Base-by-base conservation (phyloP, 495 filamentous ascomycete genomes). In the Neurospora sp. region DNA sequence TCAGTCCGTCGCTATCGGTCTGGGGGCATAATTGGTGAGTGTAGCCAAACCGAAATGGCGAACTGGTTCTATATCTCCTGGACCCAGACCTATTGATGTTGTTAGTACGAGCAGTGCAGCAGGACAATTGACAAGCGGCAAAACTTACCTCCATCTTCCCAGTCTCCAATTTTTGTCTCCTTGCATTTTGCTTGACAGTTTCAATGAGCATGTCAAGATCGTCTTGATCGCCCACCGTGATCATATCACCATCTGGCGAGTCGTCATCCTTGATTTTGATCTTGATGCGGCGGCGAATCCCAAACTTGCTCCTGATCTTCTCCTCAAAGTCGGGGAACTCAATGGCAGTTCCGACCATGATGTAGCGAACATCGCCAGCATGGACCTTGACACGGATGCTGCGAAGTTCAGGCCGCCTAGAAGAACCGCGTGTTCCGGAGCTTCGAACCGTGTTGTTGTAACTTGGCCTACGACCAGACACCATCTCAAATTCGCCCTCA, bases 201-300 rank as follows among this genome's bases (percentile, higher is more conserved):
- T 83, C 84, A 71, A 98, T 86, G 48, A 92, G 88, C 87, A 97
- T 90, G 70, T 98, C 94, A 75, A 98, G 81, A 85, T 99, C 96
- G 78, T 99, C 96, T 81, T 97, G 92, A 82, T 99, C 96, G 40
- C 91, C 93, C 89, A 99, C 90, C 14, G 94, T 97, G 80, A 99
- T 95, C 91, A 97, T 93, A 78, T 97, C 96, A 8, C 91, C 91
- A 74, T 93, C 89, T 17, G 85, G 84, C 42, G 80, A 74, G 79
- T 97, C 94, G 70, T 93, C 91, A 70, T 93, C 92, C 79, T 89
- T 90, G 77, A 97, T 89, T 85, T 92, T 94, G 80, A 97, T 90
- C 86, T 92, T 94, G 78, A 95, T 87, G 68, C 87, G 84, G 44
- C 86, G 84, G 70, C 84, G 82, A 70, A 97, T 82, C 37, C 87